Conservation (phyloP, 805 yeast species). For the Lipomyces starkeyi region DNA sequence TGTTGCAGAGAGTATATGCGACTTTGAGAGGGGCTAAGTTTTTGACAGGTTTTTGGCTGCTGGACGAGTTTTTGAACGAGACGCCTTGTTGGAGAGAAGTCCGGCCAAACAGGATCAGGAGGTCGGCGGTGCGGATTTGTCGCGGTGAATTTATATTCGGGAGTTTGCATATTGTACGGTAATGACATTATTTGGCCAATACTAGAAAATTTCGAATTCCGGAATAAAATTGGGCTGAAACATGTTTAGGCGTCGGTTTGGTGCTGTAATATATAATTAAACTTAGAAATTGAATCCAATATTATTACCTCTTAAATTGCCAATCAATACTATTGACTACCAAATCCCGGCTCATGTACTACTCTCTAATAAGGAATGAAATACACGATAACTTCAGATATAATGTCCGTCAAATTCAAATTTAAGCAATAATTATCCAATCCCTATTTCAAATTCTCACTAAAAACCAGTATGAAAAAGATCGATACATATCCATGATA, state of each 20-base stretch:
- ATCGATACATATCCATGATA: neutral
- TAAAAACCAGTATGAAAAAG: neutral
- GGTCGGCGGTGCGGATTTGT: neutral
- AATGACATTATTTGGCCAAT: neutral
- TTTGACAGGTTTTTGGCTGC: slow-evolving; percentile 44
- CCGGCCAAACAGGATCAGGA: neutral
- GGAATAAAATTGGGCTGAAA: neutral
- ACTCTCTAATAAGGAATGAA: neutral
- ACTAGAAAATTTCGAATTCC: neutral
- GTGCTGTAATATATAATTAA: too few species aligned
- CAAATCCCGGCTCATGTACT: neutral
- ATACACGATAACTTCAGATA: neutral
- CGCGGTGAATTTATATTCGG: neutral
- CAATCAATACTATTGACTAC: neutral
- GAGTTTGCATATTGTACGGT: neutral
- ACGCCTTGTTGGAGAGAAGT: slow-evolving; percentile 36
- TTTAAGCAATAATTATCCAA: neutral
- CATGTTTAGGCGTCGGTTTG: too few species aligned
- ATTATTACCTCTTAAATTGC: neutral
- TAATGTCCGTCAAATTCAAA: neutral
- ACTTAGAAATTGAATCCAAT: too few species aligned
- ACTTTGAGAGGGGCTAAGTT: neutral
- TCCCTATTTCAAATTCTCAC: neutral
- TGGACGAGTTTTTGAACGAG: slow-evolving; percentile 45
- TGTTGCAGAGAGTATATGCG: neutral